A percentile compares a stretch with the other conserved stretches of the same genome.
phyloP scores from a whole-genome alignment of 306 rosid species.

The Carpinus fangiana region DNA sequence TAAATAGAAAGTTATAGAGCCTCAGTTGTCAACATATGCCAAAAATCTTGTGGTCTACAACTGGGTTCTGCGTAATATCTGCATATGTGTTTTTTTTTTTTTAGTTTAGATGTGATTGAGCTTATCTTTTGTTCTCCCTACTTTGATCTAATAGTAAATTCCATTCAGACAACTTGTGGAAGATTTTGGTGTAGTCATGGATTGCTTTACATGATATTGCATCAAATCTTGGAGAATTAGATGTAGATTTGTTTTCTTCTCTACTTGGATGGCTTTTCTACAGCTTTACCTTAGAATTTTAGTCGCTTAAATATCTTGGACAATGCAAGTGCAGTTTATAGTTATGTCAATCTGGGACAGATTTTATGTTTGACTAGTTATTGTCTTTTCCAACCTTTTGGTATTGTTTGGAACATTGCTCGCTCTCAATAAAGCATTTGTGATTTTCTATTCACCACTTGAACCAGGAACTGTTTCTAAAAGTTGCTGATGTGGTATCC shows the following conservation, averaged over 20 bases:
- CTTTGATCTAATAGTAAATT: not conserved
- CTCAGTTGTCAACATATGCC: not conserved
- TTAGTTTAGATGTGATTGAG: not conserved
- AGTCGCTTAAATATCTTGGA: not conserved
- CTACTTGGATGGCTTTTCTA: not conserved
- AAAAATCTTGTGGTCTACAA: not conserved
- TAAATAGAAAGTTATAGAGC: not conserved
- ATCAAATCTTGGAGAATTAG: not conserved
- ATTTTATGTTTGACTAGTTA: not conserved
- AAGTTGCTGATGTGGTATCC: not conserved
- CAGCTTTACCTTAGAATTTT: not conserved
- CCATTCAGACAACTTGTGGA: not conserved
- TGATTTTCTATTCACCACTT: not conserved
- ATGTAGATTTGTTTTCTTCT: not conserved
- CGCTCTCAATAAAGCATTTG: not conserved
- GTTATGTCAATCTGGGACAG: not conserved
- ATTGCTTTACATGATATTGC: not conserved
- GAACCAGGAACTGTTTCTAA: not conserved
- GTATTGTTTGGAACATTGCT: not conserved
- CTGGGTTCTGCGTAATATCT: not conserved
- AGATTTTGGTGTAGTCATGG: not conserved
- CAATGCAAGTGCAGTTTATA: not conserved
- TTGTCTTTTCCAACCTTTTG: not conserved
- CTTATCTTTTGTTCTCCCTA: not conserved
- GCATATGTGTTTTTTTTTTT: not conserved